A percentile compares a stretch with the other conserved stretches of the same genome.
Conservation (phyloP, 345 rosid genomes). For the Moricandia arvensis region DNA sequence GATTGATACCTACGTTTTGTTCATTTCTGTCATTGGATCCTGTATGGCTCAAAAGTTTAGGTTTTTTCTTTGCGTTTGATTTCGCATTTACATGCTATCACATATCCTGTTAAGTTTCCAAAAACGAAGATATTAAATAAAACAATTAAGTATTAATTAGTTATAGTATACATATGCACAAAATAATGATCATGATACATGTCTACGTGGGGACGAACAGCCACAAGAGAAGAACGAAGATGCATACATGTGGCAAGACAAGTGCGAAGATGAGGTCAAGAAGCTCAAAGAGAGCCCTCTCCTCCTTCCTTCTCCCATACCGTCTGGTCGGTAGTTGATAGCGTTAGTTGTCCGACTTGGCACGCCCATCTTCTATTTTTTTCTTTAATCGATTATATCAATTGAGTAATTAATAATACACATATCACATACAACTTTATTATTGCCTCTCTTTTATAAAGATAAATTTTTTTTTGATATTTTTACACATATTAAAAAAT, state of each 20-base stretch:
- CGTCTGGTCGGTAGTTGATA: slow-evolving; percentile 37
- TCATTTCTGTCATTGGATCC: slow-evolving; percentile 25
- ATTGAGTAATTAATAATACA: neutral
- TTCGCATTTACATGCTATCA: slow-evolving; percentile 23
- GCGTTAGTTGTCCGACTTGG: slow-evolving; percentile 31
- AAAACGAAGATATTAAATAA: neutral
- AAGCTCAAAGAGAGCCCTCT: slow-evolving; percentile 9
- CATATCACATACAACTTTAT: neutral
- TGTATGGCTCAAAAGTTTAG: neutral
- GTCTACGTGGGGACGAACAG: slow-evolving; percentile 31
- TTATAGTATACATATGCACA: no score
- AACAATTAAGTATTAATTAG: no score
- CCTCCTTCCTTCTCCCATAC: neutral
- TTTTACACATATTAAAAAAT: no score
- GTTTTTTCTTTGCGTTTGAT: slow-evolving; percentile 3
- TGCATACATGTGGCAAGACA: slow-evolving; percentile 26
- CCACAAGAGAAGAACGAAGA: neutral
- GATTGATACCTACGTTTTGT: slow-evolving; percentile 35
- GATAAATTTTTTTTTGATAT: no score
- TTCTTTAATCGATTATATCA: neutral
- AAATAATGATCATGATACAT: slow-evolving; percentile 28
- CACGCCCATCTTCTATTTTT: neutral
- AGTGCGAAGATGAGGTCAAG: slow-evolving; percentile 25
- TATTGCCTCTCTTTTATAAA: no score
- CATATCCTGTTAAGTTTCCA: neutral